Base-by-base conservation (phyloP, 169 alveolate genomes). In the Plasmodium malariae region DNA sequence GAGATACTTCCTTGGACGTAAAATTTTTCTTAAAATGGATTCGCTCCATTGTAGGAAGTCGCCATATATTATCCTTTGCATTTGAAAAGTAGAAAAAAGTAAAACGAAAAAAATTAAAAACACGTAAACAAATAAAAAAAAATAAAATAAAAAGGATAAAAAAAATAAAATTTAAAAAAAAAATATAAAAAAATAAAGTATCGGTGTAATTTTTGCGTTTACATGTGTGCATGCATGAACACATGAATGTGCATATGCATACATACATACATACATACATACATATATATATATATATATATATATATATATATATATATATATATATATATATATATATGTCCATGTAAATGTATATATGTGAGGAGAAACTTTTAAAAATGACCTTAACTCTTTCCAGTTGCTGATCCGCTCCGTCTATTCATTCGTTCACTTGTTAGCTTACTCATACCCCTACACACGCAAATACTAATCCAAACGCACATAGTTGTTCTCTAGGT, bases 301-400 rank as follows among this genome's bases (percentile, higher is more conserved):
- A 62, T 24, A 9, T 63, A 26, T 63, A 63, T 63, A 63, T 30
- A 34, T 63, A 63, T 30, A 63, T 63, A 63, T 12, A 57, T 21
- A 57, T 19, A 57, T 57, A 14, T 57, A 57, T 19, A 14, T 19
- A 4, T 57, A 19, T 19, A 14, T 19, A 57, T 57, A 57, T 57
- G 68, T 21, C 19, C 19, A 14, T 63, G 28, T 59, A 2, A 2
- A 12, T 12, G 17, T 57, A 21, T 1, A 1, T n/a, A n/a, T n/a
- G n/a, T n/a, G n/a, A n/a, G n/a, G n/a, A n/a, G n/a, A n/a, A n/a
- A n/a, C n/a, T n/a, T n/a, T n/a, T n/a, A n/a, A n/a, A n/a, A n/a
- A n/a, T n/a, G n/a, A n/a, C n/a, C n/a, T n/a, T n/a, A n/a, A n/a
- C n/a, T n/a, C n/a, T n/a, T n/a, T n/a, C n/a, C n/a, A n/a, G n/a